phyloP scores from a whole-genome alignment of 1,139 yeast species.

The Candida albicans region DNA sequence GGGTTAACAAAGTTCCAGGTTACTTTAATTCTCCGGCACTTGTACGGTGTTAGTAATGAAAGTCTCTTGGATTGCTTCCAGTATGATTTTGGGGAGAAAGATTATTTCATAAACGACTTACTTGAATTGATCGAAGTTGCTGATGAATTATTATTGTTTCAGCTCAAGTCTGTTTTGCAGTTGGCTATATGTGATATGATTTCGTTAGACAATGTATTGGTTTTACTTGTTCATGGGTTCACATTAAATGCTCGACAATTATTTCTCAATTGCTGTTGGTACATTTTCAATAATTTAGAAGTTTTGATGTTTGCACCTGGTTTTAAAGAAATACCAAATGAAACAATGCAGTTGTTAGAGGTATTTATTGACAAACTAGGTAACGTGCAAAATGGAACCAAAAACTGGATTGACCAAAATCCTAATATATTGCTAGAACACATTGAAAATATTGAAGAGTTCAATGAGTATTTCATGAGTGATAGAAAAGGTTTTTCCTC shows the following conservation, averaged over 20 bases:
- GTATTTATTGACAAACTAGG: conserved; percentile 27
- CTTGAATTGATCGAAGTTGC: conserved; percentile 62
- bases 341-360: conserved; percentile 31
- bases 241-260: conserved; percentile 47
- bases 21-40: conserved; percentile 48
- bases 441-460: conserved; percentile 12
- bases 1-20: conserved; percentile 49
- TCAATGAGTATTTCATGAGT: conserved; percentile 52
- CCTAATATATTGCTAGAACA: conserved; percentile 31
- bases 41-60: conserved; percentile 55
- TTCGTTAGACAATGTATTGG: conserved; percentile 58
- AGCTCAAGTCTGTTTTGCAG: conserved; percentile 63
- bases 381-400: conserved; percentile 20
- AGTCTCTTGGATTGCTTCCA: conserved; percentile 44
- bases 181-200: conserved; percentile 60
- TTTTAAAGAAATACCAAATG: conserved; percentile 30
- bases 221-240: conserved; percentile 61
- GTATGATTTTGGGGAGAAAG: conserved; percentile 19
- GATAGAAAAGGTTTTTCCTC: conserved; percentile 37
- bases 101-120: conserved; percentile 53
- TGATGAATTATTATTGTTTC: conserved; percentile 63
- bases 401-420: neutral
- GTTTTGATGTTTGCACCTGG: conserved; percentile 54
- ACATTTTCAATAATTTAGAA: conserved; percentile 65
- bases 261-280: conserved; percentile 64